Evolutionary conservation across 164 flowering plant genomes (phyloP), one percentile per base, ranked within the genome.

Genomic region (Umbilicus rupestris): DNA sequence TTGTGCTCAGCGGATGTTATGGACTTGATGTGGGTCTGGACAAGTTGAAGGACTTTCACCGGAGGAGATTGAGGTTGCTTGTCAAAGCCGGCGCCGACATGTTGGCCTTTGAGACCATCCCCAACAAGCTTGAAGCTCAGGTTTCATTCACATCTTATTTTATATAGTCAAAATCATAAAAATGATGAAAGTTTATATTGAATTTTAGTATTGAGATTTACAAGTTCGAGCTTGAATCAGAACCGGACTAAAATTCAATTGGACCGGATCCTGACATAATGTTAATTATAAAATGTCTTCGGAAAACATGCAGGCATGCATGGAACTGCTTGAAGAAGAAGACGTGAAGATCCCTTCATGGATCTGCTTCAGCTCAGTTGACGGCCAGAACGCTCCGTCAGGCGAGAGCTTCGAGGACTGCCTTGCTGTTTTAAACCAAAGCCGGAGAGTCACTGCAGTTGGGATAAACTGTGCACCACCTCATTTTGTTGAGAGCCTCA

Each of bases 391-490:
- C 71, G 86, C 87, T 6, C 80, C 97, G 2, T 87, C 89, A 3
- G 94, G 96, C 30, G 98, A 90, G 70, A 83, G 83, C 65, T 88
- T 92, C 41, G 66, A 76, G 70, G 96, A 90, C 16, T 84, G 89
- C 72, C 86, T 87, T 44, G 80, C 81, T 17, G 47, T 85, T 9
- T 58, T 87, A 42, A 87, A 90, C 62, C 79, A 75, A 68, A 81
- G 89, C 47, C 57, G 76, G 68, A 80, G 66, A 82, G 87, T 90
- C 28, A 41, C 65, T 57, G 86, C 80, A 1, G 89, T 87, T 22
- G 98, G 98, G 24, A 88, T 90, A 58, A 93, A 90, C 47, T 93
- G 98, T 69, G 75, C 98, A 16, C 94, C 97, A 16, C 96, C 96
- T 15, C 85, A 85, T 19, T 90, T 88, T 60, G 72, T 87, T 45